Evolutionary conservation across 306 rosid genomes (phyloP).

Genomic region (Quercus berberidifolia): DNA sequence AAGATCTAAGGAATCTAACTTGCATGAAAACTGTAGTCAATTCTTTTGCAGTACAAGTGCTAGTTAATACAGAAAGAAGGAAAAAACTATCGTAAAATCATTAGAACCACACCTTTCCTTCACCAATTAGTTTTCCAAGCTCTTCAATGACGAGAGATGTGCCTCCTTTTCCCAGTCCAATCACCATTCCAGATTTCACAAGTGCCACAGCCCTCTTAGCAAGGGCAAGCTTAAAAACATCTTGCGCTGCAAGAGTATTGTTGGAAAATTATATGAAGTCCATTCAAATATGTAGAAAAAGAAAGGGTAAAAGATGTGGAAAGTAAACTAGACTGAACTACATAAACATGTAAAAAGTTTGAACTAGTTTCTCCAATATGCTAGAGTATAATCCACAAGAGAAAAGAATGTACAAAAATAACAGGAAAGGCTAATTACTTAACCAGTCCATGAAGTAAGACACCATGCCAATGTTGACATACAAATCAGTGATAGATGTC

Average conservation of each 20-base stretch:
- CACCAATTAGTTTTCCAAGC: constrained; percentile 17
- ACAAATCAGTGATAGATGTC: no score
- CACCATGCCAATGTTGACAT: no score
- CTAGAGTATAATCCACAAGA: not conserved
- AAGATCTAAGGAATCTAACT: no score
- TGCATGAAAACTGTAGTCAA: no score
- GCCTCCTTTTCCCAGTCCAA: constrained; percentile 10
- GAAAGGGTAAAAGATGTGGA: not conserved
- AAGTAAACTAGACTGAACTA: not conserved
- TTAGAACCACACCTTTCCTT: constrained; percentile 15
- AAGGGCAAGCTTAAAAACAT: constrained; percentile 13
- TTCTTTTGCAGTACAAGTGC: no score
- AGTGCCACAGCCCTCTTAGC: constrained; percentile 12
- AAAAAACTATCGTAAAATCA: not conserved
- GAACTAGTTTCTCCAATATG: no score
- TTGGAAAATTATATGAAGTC: not conserved
- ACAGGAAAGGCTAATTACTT: no score
- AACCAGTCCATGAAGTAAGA: no score
- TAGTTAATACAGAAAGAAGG: not conserved
- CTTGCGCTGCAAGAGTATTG: constrained; percentile 7
- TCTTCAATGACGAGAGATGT: constrained; percentile 16
- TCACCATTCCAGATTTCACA: constrained; percentile 20
- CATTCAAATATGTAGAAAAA: not conserved
- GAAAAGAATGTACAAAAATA: not conserved
- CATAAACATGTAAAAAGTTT: not conserved